phyloP scores from a whole-genome alignment of 257 asterid genomes.

The Nicotiana paniculata region DNA sequence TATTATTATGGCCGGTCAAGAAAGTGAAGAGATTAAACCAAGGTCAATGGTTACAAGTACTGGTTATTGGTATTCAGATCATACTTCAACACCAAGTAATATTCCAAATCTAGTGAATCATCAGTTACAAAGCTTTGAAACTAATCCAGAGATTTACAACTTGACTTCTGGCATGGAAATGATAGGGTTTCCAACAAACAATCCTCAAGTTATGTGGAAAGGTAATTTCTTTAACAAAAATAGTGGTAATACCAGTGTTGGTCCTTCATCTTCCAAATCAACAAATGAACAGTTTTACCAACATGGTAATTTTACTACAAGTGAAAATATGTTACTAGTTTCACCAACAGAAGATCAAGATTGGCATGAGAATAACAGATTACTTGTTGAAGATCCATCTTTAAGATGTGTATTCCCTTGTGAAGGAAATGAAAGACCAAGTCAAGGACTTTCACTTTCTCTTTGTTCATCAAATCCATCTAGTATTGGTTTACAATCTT shows the following conservation, averaged over 20 bases:
- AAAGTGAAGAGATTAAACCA: slow-evolving; percentile 24
- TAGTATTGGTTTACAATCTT: slow-evolving; percentile 50
- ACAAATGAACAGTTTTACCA: slow-evolving; percentile 27
- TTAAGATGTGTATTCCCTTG: slow-evolving; percentile 57
- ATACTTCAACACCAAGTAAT: neutral
- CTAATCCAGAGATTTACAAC: slow-evolving; percentile 55
- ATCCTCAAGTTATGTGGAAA: slow-evolving; percentile 35
- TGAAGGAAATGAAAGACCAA: slow-evolving; percentile 76
- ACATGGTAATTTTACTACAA: slow-evolving; percentile 19
- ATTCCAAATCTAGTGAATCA: slow-evolving; percentile 12
- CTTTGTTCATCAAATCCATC: slow-evolving; percentile 60
- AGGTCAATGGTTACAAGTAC: slow-evolving; percentile 28
- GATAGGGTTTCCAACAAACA: slow-evolving; percentile 60
- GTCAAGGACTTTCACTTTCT: slow-evolving; percentile 83
- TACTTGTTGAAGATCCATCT: slow-evolving; percentile 42
- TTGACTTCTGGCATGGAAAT: slow-evolving; percentile 46
- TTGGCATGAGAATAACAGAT: slow-evolving; percentile 27
- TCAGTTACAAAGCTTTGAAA: slow-evolving; percentile 25
- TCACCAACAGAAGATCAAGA: slow-evolving; percentile 5
- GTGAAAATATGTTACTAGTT: neutral
- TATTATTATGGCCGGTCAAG: slow-evolving; percentile 35
- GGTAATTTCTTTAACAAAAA: slow-evolving; percentile 34
- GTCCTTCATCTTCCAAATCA: slow-evolving; percentile 33
- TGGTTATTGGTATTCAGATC: slow-evolving; percentile 43
- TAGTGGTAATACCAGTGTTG: slow-evolving; percentile 1